A percentile compares a stretch with the other conserved stretches of the same genome.
Conservation (phyloP, 73 alveolate species). For the Breviolum minutum region DNA sequence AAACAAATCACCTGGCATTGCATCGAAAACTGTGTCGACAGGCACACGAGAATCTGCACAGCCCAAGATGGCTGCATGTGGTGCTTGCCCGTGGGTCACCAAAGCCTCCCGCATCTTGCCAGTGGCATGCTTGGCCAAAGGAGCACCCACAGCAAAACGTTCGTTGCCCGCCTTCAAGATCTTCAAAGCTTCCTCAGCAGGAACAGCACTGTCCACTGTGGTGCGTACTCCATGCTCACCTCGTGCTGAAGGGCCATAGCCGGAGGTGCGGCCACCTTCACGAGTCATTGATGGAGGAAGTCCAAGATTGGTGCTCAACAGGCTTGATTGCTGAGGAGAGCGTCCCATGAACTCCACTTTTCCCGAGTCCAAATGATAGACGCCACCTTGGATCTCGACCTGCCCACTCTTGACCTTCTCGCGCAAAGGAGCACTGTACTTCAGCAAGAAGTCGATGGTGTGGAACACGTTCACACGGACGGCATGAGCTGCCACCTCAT, state of each 20-base stretch:
- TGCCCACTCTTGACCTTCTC: conserved; percentile 26
- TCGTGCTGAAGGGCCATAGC: conserved; percentile 21
- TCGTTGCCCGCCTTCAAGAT: conserved; percentile 44
- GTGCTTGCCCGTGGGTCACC: conserved; percentile 47
- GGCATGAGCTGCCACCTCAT: conserved; percentile 22
- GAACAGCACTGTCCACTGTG: neutral
- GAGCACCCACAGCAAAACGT: conserved; percentile 46
- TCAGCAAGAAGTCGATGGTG: conserved; percentile 54
- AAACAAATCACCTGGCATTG: conserved; percentile 51
- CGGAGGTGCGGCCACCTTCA: conserved; percentile 10
- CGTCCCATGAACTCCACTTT: conserved; percentile 51
- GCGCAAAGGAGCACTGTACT: conserved; percentile 24
- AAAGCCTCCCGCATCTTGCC: conserved; percentile 30
- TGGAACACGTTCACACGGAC: conserved; percentile 11
- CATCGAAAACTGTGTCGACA: conserved; percentile 19
- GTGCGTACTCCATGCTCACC: conserved; percentile 58
- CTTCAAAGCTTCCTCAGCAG: conserved; percentile 37
- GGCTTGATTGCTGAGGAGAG: conserved; percentile 17
- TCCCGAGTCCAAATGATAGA: conserved; percentile 3
- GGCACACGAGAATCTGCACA: conserved; percentile 73
- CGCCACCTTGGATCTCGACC: conserved; percentile 28
- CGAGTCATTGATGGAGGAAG: conserved; percentile 30
- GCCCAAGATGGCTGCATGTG: conserved; percentile 57
- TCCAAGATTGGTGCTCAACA: neutral
- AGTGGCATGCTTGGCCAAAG: neutral